Evolutionary conservation across 306 rosid species (phyloP).

Genomic region (Citrullus colocynthis): DNA sequence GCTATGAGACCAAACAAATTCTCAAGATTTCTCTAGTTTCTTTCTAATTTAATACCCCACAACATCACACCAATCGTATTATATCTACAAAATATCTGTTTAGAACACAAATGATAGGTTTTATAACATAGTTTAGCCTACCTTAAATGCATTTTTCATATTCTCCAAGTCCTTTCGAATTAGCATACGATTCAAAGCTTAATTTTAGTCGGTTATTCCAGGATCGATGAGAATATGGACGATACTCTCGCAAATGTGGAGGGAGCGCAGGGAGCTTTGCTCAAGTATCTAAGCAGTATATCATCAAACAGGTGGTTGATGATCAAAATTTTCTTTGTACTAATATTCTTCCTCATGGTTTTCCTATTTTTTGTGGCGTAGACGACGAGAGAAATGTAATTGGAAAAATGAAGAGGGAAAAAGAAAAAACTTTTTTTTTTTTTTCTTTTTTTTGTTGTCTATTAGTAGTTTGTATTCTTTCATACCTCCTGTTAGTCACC

Average conservation of each 20-base stretch:
- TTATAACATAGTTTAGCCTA: not conserved
- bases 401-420: slow-evolving; percentile 21
- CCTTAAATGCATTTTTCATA: not conserved
- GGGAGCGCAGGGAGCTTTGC: slow-evolving; percentile 88
- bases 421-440: not conserved
- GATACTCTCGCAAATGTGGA: slow-evolving; percentile 85
- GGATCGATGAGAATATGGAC: slow-evolving; percentile 98
- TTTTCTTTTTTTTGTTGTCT: slow-evolving; percentile 8
- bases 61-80: not conserved
- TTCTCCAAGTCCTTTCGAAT: not conserved
- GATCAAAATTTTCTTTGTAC: slow-evolving; percentile 98
- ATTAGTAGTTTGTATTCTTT: slow-evolving; percentile 4
- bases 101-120: not conserved
- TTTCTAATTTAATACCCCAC: not conserved
- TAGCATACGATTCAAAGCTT: not conserved
- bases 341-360: slow-evolving; percentile 87
- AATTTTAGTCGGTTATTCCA: slow-evolving; percentile 19
- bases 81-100: not conserved
- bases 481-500: not conserved
- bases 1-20: not conserved
- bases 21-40: not conserved
- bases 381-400: slow-evolving; percentile 15
- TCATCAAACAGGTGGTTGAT: slow-evolving; percentile 98
- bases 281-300: slow-evolving; percentile 89
- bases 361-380: slow-evolving; percentile 99